These are phyloP conservation scores for Litchi chinensis DNA, from an alignment of 345 rosid genomes.

Conservation along the genomic window DNA sequence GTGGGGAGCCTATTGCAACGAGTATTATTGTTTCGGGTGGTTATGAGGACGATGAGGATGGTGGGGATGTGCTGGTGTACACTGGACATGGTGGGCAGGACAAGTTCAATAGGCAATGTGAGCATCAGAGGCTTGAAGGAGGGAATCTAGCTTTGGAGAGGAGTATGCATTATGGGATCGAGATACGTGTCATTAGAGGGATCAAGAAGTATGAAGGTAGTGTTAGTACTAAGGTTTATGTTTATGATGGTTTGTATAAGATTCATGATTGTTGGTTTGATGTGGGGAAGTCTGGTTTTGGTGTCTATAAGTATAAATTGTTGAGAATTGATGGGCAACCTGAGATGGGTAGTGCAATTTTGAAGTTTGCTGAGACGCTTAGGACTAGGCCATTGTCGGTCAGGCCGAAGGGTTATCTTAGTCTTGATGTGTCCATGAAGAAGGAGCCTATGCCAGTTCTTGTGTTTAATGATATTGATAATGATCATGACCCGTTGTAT, in stretches of 20 bases:
- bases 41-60: slow-evolving; percentile 82
- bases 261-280: slow-evolving; percentile 88
- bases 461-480: slow-evolving; percentile 77
- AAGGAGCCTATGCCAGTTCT: slow-evolving; percentile 68
- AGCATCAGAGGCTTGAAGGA: slow-evolving; percentile 81
- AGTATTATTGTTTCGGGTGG: slow-evolving; percentile 91
- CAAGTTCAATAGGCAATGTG: slow-evolving; percentile 58
- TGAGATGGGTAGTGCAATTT: slow-evolving; percentile 73
- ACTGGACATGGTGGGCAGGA: slow-evolving; percentile 94
- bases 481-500: slow-evolving; percentile 74
- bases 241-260: slow-evolving; percentile 86
- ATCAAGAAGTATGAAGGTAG: slow-evolving; percentile 54
- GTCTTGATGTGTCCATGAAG: slow-evolving; percentile 69
- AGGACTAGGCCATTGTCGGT: slow-evolving; percentile 53
- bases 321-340: slow-evolving; percentile 78
- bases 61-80: slow-evolving; percentile 68
- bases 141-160: slow-evolving; percentile 87
- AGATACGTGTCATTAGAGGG: slow-evolving; percentile 82
- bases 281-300: slow-evolving; percentile 89
- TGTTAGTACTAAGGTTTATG: slow-evolving; percentile 60
- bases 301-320: slow-evolving; percentile 75
- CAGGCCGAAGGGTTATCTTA: slow-evolving; percentile 73
- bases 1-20: slow-evolving; percentile 83
- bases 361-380: slow-evolving; percentile 69
- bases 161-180: slow-evolving; percentile 81